Evolutionary conservation across 495 filamentous ascomycete species (phyloP).

Genomic region (Lindgomyces ingoldianus): DNA sequence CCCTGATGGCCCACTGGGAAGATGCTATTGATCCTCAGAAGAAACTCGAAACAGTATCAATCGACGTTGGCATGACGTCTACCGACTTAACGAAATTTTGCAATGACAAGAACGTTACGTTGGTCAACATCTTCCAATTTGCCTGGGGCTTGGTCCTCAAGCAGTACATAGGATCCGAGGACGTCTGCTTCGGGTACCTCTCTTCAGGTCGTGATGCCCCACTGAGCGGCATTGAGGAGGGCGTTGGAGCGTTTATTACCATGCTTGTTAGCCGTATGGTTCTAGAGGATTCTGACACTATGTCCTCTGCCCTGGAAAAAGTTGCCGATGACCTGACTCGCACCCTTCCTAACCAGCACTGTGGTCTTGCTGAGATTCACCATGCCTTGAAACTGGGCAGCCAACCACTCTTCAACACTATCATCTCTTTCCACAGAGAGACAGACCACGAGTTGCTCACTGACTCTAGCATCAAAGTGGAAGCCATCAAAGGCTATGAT

Average conservation of each 20-base stretch:
- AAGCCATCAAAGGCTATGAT: constrained; percentile 19
- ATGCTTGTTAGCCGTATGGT: constrained; percentile 29
- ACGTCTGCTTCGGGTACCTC: constrained; percentile 32
- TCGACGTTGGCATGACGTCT: constrained; percentile 17
- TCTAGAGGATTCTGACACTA: background rate
- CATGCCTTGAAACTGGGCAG: constrained; percentile 26
- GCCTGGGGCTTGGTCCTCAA: constrained; percentile 27
- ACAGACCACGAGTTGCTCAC: constrained; percentile 13
- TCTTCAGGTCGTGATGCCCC: constrained; percentile 30
- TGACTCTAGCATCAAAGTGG: constrained; percentile 17
- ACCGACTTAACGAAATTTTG: constrained; percentile 20
- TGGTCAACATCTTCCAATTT: constrained; percentile 29
- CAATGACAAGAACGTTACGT: constrained; percentile 13
- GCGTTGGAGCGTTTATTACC: constrained; percentile 28
- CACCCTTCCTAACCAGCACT: constrained; percentile 24
- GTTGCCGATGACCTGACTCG: constrained; percentile 16
- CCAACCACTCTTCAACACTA: constrained; percentile 30
- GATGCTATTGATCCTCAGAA: constrained; percentile 14
- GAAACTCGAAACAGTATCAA: constrained; percentile 14
- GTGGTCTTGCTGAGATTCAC: constrained; percentile 30
- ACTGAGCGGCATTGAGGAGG: constrained; percentile 26
- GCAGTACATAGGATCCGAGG: constrained; percentile 23
- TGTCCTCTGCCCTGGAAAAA: constrained; percentile 15
- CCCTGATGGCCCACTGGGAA: constrained; percentile 14
- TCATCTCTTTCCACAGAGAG: constrained; percentile 27